phyloP scores from a whole-genome alignment of 441 rosid genomes.

The Populus hybrid region DNA sequence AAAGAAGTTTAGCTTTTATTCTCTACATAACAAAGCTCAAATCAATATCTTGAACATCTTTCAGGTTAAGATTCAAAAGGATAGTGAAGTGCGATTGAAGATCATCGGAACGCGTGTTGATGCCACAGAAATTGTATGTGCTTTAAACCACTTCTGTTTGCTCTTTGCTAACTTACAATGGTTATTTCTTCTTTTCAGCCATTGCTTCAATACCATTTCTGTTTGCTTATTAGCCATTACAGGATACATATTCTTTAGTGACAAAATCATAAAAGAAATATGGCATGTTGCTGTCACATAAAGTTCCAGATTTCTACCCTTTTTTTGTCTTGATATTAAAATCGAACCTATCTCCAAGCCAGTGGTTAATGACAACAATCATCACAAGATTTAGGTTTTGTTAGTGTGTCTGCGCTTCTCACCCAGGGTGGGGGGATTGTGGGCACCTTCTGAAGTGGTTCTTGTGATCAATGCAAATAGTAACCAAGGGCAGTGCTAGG shows the following conservation, averaged over 20 bases:
- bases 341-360: no score
- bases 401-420: no score
- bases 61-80: slow-evolving; percentile 92
- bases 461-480: not conserved
- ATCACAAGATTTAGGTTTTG: no score
- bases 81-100: slow-evolving; percentile 89
- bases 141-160: not conserved
- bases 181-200: not conserved
- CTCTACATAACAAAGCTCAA: not conserved
- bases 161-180: not conserved
- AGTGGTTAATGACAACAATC: no score
- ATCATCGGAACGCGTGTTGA: slow-evolving; percentile 93
- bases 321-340: no score
- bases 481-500: not conserved
- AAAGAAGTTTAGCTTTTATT: not conserved
- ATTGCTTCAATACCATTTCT: not conserved
- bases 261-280: no score
- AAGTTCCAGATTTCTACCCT: no score
- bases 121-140: slow-evolving; percentile 83
- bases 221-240: not conserved
- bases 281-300: no score
- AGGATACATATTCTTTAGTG: no score
- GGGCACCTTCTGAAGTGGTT: not conserved
- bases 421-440: not conserved
- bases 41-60: slow-evolving; percentile 12